Conservation (phyloP, 805 yeast species). For the Hanseniaspora taiwanica region DNA sequence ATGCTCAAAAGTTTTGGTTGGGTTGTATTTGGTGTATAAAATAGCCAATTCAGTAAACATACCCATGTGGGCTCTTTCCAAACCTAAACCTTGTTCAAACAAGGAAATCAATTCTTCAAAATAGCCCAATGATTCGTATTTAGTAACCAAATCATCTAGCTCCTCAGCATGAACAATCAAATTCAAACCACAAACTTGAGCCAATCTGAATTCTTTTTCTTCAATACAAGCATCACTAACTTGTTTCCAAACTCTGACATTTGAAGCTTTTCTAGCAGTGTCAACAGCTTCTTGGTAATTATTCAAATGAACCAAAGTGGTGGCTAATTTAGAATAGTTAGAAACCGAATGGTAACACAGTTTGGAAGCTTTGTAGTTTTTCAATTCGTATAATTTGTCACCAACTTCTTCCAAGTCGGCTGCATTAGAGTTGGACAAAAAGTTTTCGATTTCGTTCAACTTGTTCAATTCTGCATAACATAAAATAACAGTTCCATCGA, state of each 20-base stretch:
- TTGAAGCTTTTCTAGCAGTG: conserved; percentile 96
- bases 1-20: conserved; percentile 89
- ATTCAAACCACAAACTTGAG: conserved; percentile 97
- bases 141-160: conserved; percentile 72
- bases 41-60: conserved; percentile 96
- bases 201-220: conserved; percentile 87
- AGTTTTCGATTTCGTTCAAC: conserved; percentile 68
- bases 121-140: conserved; percentile 82
- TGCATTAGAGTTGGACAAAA: conserved; percentile 77
- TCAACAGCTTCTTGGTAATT: conserved; percentile 97
- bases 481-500: conserved; percentile 85
- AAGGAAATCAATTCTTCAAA: conserved; percentile 83
- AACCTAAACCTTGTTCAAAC: conserved; percentile 88
- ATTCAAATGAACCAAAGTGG: conserved; percentile 83
- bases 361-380: conserved; percentile 88
- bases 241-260: conserved; percentile 90
- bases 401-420: conserved; percentile 90
- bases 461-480: conserved; percentile 72
- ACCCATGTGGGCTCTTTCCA: conserved; percentile 99
- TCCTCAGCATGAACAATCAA: conserved; percentile 97
- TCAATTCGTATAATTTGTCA: conserved; percentile 70
- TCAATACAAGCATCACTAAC: conserved; percentile 95
- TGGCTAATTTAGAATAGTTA: conserved; percentile 90
- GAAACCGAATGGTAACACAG: conserved; percentile 73
- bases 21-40: conserved; percentile 79